A percentile compares a stretch with the other conserved stretches of the same genome.
Evolutionary conservation across 352 stramenopile genomes (phyloP).

Genomic region (Peronosclerospora sorghi): DNA sequence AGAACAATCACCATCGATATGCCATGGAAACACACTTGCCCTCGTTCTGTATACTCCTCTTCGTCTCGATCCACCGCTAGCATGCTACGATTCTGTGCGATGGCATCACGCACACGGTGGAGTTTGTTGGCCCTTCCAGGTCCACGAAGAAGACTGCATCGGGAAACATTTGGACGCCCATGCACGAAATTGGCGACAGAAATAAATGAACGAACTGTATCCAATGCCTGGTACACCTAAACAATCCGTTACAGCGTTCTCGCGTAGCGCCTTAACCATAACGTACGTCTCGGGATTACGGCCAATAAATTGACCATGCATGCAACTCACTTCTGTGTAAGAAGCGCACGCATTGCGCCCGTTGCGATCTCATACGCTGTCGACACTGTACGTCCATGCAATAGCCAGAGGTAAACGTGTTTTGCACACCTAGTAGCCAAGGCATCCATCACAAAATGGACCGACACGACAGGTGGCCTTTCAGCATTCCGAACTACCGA

Average conservation of each 20-base stretch:
- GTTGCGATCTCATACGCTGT: conserved; percentile 66
- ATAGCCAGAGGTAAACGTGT: conserved; percentile 75
- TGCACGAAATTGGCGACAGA: conserved; percentile 72
- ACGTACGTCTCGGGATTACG: conserved; percentile 71
- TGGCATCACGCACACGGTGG: conserved; percentile 70
- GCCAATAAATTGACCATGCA: conserved; percentile 78
- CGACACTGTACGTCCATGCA: conserved; percentile 55
- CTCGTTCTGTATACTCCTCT: conserved; percentile 67
- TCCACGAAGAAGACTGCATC: conserved; percentile 80
- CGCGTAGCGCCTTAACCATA: conserved; percentile 58
- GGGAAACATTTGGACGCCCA: conserved; percentile 62
- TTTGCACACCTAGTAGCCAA: conserved; percentile 74
- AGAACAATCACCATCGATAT: background rate
- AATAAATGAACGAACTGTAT: conserved; percentile 77
- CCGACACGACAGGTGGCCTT: conserved; percentile 85
- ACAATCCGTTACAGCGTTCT: conserved; percentile 68
- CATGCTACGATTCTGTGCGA: conserved; percentile 69
- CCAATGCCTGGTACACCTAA: conserved; percentile 65
- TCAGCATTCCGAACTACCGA: conserved; percentile 82
- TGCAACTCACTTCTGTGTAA: conserved; percentile 45
- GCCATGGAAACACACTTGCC: conserved; percentile 14
- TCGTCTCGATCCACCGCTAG: conserved; percentile 58
- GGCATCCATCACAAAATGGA: conserved; percentile 66
- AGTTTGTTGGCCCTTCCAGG: conserved; percentile 68
- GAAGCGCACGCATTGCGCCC: conserved; percentile 49